A percentile compares a stretch with the other conserved stretches of the same genome.
Evolutionary conservation across 768 basidiomycete genomes (phyloP).

Genomic region (Pisolithus sp.): DNA sequence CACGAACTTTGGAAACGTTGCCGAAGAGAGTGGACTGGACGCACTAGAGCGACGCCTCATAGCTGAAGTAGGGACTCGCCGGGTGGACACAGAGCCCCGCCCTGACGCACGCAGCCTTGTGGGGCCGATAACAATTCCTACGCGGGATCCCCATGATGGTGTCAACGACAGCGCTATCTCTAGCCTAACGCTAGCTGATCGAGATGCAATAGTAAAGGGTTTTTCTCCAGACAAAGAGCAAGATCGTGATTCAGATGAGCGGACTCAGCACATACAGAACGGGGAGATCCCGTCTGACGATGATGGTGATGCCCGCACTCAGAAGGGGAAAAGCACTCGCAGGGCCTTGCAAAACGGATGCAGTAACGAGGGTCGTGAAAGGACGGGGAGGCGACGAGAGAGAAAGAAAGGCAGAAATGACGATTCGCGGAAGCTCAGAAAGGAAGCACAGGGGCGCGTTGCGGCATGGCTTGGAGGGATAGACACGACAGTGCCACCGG

Average conservation of each 20-base stretch:
- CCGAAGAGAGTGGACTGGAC: constrained; percentile 55
- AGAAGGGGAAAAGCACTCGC: constrained; percentile 21
- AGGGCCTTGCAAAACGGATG: constrained; percentile 20
- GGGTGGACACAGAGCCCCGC: constrained; percentile 23
- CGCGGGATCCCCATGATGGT: constrained; percentile 19
- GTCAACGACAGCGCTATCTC: constrained; percentile 44
- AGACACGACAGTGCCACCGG: constrained; percentile 47
- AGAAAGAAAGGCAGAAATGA: constrained; percentile 28
- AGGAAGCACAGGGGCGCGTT: constrained; percentile 63
- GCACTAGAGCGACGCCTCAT: constrained; percentile 63
- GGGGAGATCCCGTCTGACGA: constrained; percentile 24
- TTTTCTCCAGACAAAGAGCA: constrained; percentile 19
- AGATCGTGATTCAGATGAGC: constrained; percentile 28
- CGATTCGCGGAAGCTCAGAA: constrained; percentile 33
- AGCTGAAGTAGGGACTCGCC: constrained; percentile 68
- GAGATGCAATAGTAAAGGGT: constrained; percentile 14
- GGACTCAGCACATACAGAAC: constrained; percentile 24
- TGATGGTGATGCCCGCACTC: constrained; percentile 24
- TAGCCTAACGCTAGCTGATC: constrained; percentile 36
- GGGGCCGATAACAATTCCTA: constrained; percentile 35
- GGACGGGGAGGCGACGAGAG: constrained; percentile 16
- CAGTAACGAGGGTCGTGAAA: constrained; percentile 23
- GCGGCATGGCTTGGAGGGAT: constrained; percentile 72
- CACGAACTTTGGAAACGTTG: constrained; percentile 14
- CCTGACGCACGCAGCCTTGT: constrained; percentile 34